Evolutionary conservation across 345 rosid genomes (phyloP).

Genomic region (Raphanus sativus): DNA sequence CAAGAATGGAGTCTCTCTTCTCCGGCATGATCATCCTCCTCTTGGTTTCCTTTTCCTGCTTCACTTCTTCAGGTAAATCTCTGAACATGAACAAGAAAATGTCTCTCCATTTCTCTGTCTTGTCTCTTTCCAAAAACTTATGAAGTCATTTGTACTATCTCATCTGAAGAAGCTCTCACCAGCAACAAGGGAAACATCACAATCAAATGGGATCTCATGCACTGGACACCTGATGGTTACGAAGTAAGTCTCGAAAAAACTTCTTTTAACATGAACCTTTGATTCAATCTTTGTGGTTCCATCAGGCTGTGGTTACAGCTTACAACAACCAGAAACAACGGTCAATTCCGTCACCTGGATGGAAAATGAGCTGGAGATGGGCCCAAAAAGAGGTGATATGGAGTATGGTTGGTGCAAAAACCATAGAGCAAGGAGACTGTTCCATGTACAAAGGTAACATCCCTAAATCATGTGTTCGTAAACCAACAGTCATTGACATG

Average conservation of each 20-base stretch:
- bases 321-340: slow-evolving; percentile 75
- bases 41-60: slow-evolving; percentile 52
- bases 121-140: slow-evolving; percentile 3
- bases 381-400: slow-evolving; percentile 62
- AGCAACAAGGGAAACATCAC: slow-evolving; percentile 68
- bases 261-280: neutral
- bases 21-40: slow-evolving; percentile 41
- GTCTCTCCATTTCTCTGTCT: neutral
- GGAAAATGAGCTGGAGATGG: slow-evolving; percentile 72
- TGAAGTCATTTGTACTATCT: neutral
- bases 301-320: slow-evolving; percentile 70
- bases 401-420: slow-evolving; percentile 50
- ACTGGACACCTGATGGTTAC: slow-evolving; percentile 92
- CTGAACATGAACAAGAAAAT: neutral
- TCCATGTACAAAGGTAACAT: slow-evolving; percentile 48
- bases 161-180: slow-evolving; percentile 42
- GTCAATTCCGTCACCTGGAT: slow-evolving; percentile 61
- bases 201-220: slow-evolving; percentile 82
- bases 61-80: slow-evolving; percentile 59
- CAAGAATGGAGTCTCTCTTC: slow-evolving; percentile 41
- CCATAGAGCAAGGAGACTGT: slow-evolving; percentile 67
- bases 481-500: slow-evolving; percentile 54
- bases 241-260: slow-evolving; percentile 52
- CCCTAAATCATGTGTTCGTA: slow-evolving; percentile 53
- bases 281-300: neutral